Base-by-base conservation (phyloP, 2,329 filamentous ascomycete genomes). In the Diaporthe destruens region DNA sequence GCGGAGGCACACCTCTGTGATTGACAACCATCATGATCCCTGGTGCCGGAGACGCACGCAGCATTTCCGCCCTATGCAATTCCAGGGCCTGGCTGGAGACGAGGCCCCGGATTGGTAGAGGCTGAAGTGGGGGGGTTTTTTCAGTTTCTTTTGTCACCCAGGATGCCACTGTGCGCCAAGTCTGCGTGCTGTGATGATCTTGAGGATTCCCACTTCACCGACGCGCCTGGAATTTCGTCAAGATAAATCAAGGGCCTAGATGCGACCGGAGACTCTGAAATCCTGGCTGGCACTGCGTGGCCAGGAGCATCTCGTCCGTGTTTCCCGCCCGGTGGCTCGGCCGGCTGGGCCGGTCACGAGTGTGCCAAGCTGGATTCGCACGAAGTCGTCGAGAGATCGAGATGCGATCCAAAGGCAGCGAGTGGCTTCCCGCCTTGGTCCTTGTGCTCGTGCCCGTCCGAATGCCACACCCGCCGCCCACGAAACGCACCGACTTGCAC, bases 11-110 rank as follows among this genome's bases (percentile, higher is more conserved):
- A 23, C 6, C 6, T 29, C 32, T 23, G 47, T 23, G 47, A 29
- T 36, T 34, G 57, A 68, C 51, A 53, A 55, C 51, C 71, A 71
- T 72, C 67, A 54, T 63, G 66, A 74, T 71, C 73, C 73, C 59
- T 71, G 67, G 51, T 25, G 59, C 49, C 54, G 59, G 65, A 61
- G 47, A 66, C 32, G 47, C 55, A 57, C 49, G 71, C 44, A 44
- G 55, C 47, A 51, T 69, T 74, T 72, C 71, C 72, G 72, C 56
- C 42, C 47, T 54, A 36, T 20, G 71, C 59, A 74, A 72, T 74
- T 70, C 72, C 32, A 65, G 32, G 32, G 54, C 42, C 56, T 51
- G 32, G 69, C 20, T 32, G 29, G n/a, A 57, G n/a, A 34, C 57
- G 16, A n/a, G 66, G 36, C 71, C 54, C 59, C 29, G 57, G 67